These are phyloP conservation scores for Astrothelium macrocarpum DNA, from an alignment of 495 filamentous ascomycete species.

Conservation along the genomic window DNA sequence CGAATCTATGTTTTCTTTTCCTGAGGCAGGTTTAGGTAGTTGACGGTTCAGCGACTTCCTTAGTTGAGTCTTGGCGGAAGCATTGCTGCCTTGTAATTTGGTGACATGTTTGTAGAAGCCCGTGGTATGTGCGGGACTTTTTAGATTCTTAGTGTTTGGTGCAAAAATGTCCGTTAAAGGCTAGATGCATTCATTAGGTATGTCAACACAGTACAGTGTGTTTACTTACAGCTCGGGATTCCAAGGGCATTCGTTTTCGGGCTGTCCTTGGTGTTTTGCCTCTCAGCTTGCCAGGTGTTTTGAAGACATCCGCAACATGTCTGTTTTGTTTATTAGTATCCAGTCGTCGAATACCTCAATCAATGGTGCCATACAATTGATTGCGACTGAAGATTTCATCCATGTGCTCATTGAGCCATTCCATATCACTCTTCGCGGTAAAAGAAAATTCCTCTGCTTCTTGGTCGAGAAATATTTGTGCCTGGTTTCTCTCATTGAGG, in stretches of 20 bases:
- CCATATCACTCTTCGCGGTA: constrained; percentile 79
- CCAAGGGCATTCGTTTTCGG: constrained; percentile 56
- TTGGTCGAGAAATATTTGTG: constrained; percentile 51
- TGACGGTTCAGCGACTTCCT: background rate
- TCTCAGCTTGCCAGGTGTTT: constrained; percentile 87
- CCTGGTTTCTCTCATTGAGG: constrained; percentile 53
- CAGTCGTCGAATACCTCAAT: background rate
- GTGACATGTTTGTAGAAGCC: constrained; percentile 22
- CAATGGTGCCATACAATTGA: constrained; percentile 51
- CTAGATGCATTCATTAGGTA: constrained; percentile 36
- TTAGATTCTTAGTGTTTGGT: constrained; percentile 31
- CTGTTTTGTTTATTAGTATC: constrained; percentile 31
- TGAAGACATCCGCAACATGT: constrained; percentile 86
- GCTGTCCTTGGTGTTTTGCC: constrained; percentile 85
- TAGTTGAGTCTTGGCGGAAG: background rate
- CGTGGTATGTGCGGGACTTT: constrained; percentile 23
- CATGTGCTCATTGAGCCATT: constrained; percentile 25
- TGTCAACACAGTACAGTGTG: background rate
- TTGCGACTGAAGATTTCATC: constrained; percentile 61
- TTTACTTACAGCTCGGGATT: constrained; percentile 56
- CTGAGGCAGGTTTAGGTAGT: background rate
- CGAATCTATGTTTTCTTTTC: constrained; percentile 46
- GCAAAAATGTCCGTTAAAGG: constrained; percentile 76
- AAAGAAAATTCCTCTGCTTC: constrained; percentile 87
- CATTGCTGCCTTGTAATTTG: constrained; percentile 21